Evolutionary conservation across 2,329 filamentous ascomycete genomes (phyloP).

Genomic region (Escovopsis sp.): DNA sequence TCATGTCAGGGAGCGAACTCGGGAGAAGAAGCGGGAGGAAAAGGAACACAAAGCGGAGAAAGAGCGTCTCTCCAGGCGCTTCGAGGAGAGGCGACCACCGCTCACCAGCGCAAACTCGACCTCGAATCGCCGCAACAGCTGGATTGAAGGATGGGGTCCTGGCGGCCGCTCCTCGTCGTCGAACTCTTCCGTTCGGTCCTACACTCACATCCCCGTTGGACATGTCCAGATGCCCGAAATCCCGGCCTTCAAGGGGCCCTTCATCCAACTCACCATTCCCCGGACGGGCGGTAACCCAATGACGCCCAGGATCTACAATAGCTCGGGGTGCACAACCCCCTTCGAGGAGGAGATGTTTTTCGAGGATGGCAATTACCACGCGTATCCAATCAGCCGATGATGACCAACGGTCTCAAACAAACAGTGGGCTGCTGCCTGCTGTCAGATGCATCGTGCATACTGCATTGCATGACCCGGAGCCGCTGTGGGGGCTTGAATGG

Average conservation of each 20-base stretch:
- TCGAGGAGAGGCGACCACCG: conserved; percentile 19
- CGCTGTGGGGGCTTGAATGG: no score
- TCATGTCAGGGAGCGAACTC: conserved; percentile 10
- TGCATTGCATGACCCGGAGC: no score
- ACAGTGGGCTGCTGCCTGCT: neutral
- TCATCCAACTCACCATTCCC: conserved; percentile 13
- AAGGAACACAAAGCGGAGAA: conserved; percentile 19
- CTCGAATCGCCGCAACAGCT: conserved; percentile 14
- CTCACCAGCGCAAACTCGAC: conserved; percentile 6
- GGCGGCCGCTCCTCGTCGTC: conserved; percentile 16
- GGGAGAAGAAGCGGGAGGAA: conserved; percentile 15
- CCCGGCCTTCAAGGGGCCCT: conserved; percentile 12
- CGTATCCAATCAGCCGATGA: conserved; percentile 19
- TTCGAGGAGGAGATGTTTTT: conserved; percentile 12
- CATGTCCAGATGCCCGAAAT: conserved; percentile 12
- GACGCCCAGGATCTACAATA: conserved; percentile 14
- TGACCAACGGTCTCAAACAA: no score
- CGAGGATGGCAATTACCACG: conserved; percentile 22
- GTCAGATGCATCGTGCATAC: neutral
- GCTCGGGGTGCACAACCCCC: conserved; percentile 6
- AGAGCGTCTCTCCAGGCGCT: conserved; percentile 23
- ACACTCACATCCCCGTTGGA: conserved; percentile 14
- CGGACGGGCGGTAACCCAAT: conserved; percentile 9
- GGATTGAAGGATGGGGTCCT: conserved; percentile 20
- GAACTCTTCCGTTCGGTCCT: conserved; percentile 12